Evolutionary conservation across 805 yeast species (phyloP), one percentile per base, ranked within the genome.

Genomic region (Saccharomycopsis sp.): DNA sequence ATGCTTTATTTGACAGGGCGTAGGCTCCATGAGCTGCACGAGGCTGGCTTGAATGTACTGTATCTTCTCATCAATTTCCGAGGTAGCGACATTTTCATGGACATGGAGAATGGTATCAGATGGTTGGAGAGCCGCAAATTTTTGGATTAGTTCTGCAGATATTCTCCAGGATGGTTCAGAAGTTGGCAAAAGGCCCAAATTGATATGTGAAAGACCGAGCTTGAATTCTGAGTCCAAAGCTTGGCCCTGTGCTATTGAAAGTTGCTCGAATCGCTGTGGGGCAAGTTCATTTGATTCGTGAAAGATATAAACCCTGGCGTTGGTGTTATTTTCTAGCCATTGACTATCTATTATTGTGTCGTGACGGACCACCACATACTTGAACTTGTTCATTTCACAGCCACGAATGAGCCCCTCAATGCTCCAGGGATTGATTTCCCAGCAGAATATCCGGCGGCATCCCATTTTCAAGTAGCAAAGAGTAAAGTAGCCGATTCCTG

Each of bases 381-480:
- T 67, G 66, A 77, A 73, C 8, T 71, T 69, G 62, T 83, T 86
- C 2, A 63, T 67, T 1, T 57, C 46, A 2, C 85, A 76, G 0
- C 91, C 91, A 48, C 82, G 72, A 1, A 70, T 64, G 44, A 89
- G 73, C 0, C 95, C 97, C 63, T 84, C 82, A 2, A 86, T 77
- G 51, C 92, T 86, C 94, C 94, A 89, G 1, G 89, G 87, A 64
- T 90, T 89, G 50, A 89, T 69, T 61, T 89, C 97, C 89, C 96
- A 89, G 65, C 95, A 84, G 52, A 83, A 77, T 0, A 88, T 70
- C 16, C 71, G 67, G 5, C 70, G 65, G 1, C 90, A 89, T 0
- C 78, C 77, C 29, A 75, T 72, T 52, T 73, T 73, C 51, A 87
- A 71, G 65, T 90, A 89, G 51, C 88, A 76, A 24, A 90, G 71